Evolutionary conservation across 1,284 basidiomycete genomes (phyloP).

Genomic region (Cryptococcus sp.): DNA sequence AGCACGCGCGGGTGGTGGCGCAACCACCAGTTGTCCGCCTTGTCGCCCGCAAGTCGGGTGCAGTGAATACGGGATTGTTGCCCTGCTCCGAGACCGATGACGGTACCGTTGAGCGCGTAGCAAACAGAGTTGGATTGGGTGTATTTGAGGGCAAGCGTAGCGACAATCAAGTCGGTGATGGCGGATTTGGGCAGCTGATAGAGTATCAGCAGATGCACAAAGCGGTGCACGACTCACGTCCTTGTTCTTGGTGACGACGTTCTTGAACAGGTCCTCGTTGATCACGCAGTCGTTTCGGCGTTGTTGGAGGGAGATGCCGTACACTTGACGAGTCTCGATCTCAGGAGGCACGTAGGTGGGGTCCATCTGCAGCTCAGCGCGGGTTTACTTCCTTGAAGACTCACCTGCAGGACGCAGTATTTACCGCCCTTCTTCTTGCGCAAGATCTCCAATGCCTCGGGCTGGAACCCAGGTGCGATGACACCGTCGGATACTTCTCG

Average conservation of each 20-base stretch:
- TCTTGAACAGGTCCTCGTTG: slow-evolving; percentile 75
- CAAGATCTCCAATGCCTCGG: slow-evolving; percentile 86
- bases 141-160: slow-evolving; percentile 96
- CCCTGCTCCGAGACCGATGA: slow-evolving; percentile 94
- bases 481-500: slow-evolving; percentile 98
- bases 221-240: slow-evolving; percentile 58
- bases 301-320: slow-evolving; percentile 89
- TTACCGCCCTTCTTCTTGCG: slow-evolving; percentile 98
- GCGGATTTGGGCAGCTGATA: slow-evolving; percentile 70
- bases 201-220: background rate
- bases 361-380: slow-evolving; percentile 67
- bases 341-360: slow-evolving; percentile 72
- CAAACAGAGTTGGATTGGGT: slow-evolving; percentile 99
- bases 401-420: slow-evolving; percentile 92
- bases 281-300: slow-evolving; percentile 90
- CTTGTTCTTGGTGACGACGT: slow-evolving; percentile 86
- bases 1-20: slow-evolving; percentile 91
- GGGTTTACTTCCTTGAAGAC: slow-evolving; percentile 5
- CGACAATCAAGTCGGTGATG: slow-evolving; percentile 84
- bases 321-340: slow-evolving; percentile 92
- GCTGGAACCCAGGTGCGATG: slow-evolving; percentile 89
- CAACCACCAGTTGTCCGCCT: slow-evolving; percentile 99
- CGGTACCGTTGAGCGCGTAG: slow-evolving; percentile 89
- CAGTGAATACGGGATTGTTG: slow-evolving; percentile 99
- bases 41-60: slow-evolving; percentile 93